Base-by-base conservation (phyloP, 2,329 filamentous ascomycete genomes). In the Aspergillus fumigatus region DNA sequence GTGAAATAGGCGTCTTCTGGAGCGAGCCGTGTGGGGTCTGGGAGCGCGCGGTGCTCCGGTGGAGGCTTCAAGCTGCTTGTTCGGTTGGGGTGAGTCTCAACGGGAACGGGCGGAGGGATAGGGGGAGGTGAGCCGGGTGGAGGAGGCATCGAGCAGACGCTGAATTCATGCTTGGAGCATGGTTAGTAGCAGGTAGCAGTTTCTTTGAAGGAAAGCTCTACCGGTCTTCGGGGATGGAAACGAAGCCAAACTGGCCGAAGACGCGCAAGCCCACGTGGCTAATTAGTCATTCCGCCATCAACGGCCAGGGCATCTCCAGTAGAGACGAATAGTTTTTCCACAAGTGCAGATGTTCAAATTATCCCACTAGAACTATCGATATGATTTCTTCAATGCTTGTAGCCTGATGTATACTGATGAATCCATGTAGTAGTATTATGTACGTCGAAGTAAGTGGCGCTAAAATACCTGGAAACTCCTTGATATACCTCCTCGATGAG, bases 1-100 rank as follows among this genome's bases (percentile, higher is more conserved):
- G 82, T 76, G 67, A 85, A 82, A 74, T 90, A 90, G 54, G 90
- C 91, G 83, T 96, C 91, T 76, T 93, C 88, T 17, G 91, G 91
- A 3, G 90, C 88, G 45, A 96, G 85, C 60, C 86, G 87, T 51
- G 82, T 87, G 29, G 87, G 86, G 64, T 87, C 84, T 53, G 80
- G 72, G 48, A 80, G 79, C 29, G 73, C 70, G 23, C 73, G 71
- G 47, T 70, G 67, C 29, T 67, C 66, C 21, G 68, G 64, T 58
- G 70, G 67, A 59, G 73, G 66, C 57, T 74, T 73, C 40, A 73
- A 61, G 41, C 67, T 69, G 32, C 68, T 66, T 50, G 67, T 67
- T 57, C 75, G 75, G 60, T 77, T 75, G 6, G 77, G 75, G 64
- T 79, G 75, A 47, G 75, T 77, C 62, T 77, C 76, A 61, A 78